A percentile compares a stretch with the other conserved stretches of the same genome.
Evolutionary conservation across 2,329 filamentous ascomycete genomes (phyloP).

Genomic region (Aspergillus arachidicola): DNA sequence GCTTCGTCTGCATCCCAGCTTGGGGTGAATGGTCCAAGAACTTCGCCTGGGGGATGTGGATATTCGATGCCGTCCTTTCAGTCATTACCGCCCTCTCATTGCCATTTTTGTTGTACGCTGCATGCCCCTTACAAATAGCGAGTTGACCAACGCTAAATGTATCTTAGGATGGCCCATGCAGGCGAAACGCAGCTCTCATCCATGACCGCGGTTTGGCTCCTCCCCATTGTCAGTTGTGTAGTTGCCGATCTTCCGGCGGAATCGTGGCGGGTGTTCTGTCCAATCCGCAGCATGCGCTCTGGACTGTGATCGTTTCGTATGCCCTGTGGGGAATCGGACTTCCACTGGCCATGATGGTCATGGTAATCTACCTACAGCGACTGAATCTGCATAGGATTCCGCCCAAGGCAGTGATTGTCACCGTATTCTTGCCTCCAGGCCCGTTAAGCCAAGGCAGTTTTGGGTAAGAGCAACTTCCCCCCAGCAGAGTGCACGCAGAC

Average conservation of each 20-base stretch:
- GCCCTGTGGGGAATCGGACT: conserved; percentile 71
- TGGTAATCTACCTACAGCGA: conserved; percentile 71
- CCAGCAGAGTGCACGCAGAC: neutral
- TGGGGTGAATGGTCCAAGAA: conserved; percentile 63
- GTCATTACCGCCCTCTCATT: conserved; percentile 57
- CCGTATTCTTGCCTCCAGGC: conserved; percentile 68
- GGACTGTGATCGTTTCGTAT: conserved; percentile 67
- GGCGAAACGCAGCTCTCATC: conserved; percentile 46
- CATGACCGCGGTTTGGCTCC: conserved; percentile 68
- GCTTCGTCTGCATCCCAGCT: conserved; percentile 60
- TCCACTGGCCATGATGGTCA: conserved; percentile 63
- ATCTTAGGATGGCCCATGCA: conserved; percentile 26
- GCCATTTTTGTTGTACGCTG: conserved; percentile 58
- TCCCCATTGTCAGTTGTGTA: conserved; percentile 69
- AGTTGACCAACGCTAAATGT: neutral
- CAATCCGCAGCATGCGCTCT: conserved; percentile 58
- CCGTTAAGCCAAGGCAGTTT: conserved; percentile 69
- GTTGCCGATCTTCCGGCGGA: conserved; percentile 66
- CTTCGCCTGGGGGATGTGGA: conserved; percentile 62
- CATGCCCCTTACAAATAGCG: too few relatives aligned
- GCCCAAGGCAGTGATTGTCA: conserved; percentile 68
- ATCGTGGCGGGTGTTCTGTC: conserved; percentile 63
- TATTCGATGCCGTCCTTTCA: conserved; percentile 58
- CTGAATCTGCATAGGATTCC: conserved; percentile 70
- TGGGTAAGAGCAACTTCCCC: conserved; percentile 36